phyloP scores from a whole-genome alignment of 164 flowering plant genomes.

The Santalum album region DNA sequence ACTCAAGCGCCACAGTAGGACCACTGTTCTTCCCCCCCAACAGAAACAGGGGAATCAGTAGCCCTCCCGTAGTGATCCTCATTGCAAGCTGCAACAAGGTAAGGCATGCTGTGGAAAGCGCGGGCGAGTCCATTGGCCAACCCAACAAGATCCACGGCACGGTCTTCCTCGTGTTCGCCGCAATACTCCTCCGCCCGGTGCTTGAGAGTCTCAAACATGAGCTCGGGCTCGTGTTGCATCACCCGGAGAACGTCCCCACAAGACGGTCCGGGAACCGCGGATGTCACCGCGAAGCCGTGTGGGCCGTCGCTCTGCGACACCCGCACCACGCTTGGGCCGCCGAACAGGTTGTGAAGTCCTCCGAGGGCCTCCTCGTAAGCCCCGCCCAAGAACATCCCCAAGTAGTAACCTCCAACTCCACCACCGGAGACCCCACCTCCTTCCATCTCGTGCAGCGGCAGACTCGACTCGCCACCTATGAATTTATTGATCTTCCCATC shows the following conservation, averaged over 20 bases:
- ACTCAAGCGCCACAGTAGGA: no score
- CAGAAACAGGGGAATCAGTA: no score
- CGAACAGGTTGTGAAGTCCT: conserved; percentile 91
- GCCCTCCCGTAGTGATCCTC: no score
- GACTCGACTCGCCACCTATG: conserved; percentile 77
- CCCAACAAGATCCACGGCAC: conserved; percentile 17
- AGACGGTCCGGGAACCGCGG: conserved; percentile 72
- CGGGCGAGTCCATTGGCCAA: conserved; percentile 50
- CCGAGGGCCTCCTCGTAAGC: conserved; percentile 99
- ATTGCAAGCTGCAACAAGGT: conserved; percentile 30
- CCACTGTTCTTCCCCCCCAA: no score
- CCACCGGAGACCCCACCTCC: conserved; percentile 24
- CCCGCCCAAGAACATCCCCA: conserved; percentile 99
- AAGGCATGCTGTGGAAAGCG: conserved; percentile 84
- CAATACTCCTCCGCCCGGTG: conserved; percentile 65
- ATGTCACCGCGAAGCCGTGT: conserved; percentile 83
- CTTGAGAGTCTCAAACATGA: conserved; percentile 92
- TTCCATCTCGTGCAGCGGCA: conserved; percentile 74
- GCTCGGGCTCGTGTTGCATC: conserved; percentile 99
- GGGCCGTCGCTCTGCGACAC: conserved; percentile 88
- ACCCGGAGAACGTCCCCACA: conserved; percentile 78
- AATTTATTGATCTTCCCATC: conserved; percentile 93
- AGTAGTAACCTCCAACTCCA: conserved; percentile 43
- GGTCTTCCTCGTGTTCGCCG: conserved; percentile 11
- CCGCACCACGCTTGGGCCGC: conserved; percentile 93